Conservation (phyloP, 2,329 filamentous ascomycete genomes). For the Sphaerostilbella broomeana region DNA sequence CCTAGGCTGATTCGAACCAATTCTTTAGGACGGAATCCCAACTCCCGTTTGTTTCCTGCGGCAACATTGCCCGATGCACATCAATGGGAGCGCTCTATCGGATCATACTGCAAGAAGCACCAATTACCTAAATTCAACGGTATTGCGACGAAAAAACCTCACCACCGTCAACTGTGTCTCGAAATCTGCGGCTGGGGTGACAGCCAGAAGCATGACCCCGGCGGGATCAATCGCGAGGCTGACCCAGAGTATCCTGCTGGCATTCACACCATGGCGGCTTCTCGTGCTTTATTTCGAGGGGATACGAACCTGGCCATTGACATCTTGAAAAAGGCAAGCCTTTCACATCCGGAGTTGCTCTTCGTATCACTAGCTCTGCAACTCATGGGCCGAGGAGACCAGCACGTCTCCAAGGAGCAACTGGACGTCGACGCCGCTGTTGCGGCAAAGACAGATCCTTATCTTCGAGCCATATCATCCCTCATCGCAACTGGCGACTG, state of each 20-base stretch:
- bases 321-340: conserved; percentile 61
- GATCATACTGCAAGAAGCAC: conserved; percentile 56
- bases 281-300: conserved; percentile 68
- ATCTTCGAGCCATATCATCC: conserved; percentile 71
- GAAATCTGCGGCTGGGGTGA: conserved; percentile 69
- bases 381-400: conserved; percentile 48
- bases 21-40: conserved; percentile 40
- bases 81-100: conserved; percentile 57
- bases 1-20: background rate
- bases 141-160: conserved; percentile 54
- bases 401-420: conserved; percentile 38
- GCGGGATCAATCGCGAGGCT: conserved; percentile 37
- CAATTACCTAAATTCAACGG: conserved; percentile 59
- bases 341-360: conserved; percentile 55
- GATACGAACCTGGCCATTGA: conserved; percentile 61
- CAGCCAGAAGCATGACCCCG: conserved; percentile 40
- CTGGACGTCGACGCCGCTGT: conserved; percentile 54
- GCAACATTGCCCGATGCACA: conserved; percentile 39
- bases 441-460: conserved; percentile 64
- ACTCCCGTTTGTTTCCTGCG: conserved; percentile 41
- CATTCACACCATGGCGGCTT: conserved; percentile 66
- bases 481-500: conserved; percentile 73
- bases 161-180: conserved; percentile 68
- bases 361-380: conserved; percentile 64
- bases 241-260: conserved; percentile 45